phyloP scores from a whole-genome alignment of 108 stramenopile species.

The Aurantiochytrium sp. region DNA sequence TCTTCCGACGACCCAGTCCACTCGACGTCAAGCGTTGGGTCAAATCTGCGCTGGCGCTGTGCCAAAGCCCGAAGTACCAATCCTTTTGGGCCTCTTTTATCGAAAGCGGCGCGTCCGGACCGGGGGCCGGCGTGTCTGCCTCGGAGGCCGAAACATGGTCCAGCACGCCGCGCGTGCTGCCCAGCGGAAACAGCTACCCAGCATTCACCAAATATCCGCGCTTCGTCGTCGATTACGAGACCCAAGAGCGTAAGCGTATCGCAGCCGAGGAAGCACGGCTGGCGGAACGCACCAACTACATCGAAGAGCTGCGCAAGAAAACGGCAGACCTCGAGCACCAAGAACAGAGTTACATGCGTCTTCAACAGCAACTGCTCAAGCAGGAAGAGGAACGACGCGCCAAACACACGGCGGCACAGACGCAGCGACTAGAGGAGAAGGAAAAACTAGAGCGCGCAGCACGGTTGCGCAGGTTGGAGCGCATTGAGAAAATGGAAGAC shows the following conservation, averaged over 20 bases:
- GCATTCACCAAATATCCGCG: background rate
- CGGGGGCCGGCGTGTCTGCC: background rate
- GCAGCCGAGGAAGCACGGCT: background rate
- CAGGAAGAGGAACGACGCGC: background rate
- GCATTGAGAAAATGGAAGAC: conserved; percentile 4
- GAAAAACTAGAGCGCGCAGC: background rate
- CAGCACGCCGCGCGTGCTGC: background rate
- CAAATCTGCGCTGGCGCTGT: background rate
- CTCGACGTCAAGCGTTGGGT: background rate
- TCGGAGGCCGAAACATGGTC: background rate
- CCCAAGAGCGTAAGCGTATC: background rate
- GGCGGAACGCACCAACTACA: background rate
- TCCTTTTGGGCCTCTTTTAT: background rate
- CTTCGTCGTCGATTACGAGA: background rate
- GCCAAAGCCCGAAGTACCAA: background rate
- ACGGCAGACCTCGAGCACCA: background rate
- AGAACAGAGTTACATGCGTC: background rate
- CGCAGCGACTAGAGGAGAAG: background rate
- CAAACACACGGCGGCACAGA: background rate
- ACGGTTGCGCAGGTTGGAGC: background rate
- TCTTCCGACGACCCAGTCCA: background rate
- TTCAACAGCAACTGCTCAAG: background rate
- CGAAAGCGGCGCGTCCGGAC: no score
- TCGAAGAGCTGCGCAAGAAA: background rate
- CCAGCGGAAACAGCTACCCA: background rate